These are phyloP conservation scores for Penicillium salamii DNA, from an alignment of 495 filamentous ascomycete species.

Conservation along the genomic window DNA sequence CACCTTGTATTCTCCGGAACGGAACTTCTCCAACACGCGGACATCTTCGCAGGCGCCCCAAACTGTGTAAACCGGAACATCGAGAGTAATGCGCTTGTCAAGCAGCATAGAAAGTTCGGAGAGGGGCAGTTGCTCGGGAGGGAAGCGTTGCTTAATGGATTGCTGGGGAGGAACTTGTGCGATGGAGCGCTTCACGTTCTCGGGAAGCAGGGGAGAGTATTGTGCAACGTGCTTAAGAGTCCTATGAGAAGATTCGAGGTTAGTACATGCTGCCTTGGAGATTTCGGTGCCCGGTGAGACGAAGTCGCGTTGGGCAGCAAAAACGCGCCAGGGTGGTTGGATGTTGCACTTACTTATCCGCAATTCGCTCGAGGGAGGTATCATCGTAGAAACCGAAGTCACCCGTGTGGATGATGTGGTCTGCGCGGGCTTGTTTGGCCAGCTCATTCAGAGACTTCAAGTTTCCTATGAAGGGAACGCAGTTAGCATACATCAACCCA, in stretches of 20 bases:
- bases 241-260: conserved; percentile 45
- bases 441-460: conserved; percentile 94
- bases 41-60: conserved; percentile 99
- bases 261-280: conserved; percentile 13
- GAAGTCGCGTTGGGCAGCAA: conserved; percentile 13
- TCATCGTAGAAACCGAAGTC: conserved; percentile 99
- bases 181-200: conserved; percentile 83
- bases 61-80: conserved; percentile 96
- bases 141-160: conserved; percentile 77
- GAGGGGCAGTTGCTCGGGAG: conserved; percentile 78
- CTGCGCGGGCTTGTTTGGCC: conserved; percentile 85
- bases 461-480: conserved; percentile 62
- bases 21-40: conserved; percentile 94
- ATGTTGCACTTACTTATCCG: conserved; percentile 79
- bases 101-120: conserved; percentile 94
- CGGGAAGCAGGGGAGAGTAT: conserved; percentile 91
- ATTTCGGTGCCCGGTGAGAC: conserved; percentile 3
- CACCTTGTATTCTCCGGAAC: conserved; percentile 97
- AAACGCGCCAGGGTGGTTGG: background rate
- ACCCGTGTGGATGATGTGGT: conserved; percentile 96
- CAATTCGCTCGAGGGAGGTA: conserved; percentile 91
- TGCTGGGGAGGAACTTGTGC: conserved; percentile 58
- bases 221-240: conserved; percentile 97
- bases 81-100: conserved; percentile 79
- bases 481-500: conserved; percentile 11